Conservation (phyloP, 1,284 basidiomycete species). For the Austroboletus niveus region DNA sequence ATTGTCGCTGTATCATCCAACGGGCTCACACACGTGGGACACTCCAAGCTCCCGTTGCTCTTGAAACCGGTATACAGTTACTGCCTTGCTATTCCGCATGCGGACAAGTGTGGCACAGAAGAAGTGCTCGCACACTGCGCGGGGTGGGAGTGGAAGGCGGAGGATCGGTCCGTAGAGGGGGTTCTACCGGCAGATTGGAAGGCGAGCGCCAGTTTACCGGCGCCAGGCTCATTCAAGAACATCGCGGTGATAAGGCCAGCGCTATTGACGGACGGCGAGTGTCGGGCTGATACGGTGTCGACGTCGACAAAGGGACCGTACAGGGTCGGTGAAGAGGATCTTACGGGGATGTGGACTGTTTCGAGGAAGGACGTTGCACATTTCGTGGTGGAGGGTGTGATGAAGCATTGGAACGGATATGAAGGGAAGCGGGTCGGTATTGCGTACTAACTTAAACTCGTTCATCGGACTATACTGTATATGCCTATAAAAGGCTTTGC, state of each 20-base stretch:
- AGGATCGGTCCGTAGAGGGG: conserved; percentile 31
- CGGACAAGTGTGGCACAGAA: conserved; percentile 59
- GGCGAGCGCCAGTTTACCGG: conserved; percentile 32
- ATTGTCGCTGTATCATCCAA: conserved; percentile 52
- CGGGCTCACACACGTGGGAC: conserved; percentile 47
- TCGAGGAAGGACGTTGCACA: conserved; percentile 64
- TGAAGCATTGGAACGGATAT: conserved; percentile 52
- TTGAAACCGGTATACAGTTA: conserved; percentile 48
- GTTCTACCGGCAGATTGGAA: conserved; percentile 44
- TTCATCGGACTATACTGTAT: not conserved
- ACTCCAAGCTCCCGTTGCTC: conserved; percentile 44
- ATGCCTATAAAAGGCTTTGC: not conserved
- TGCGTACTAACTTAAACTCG: conserved; percentile 32
- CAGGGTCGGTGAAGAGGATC: conserved; percentile 37
- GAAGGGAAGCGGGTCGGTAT: conserved; percentile 45
- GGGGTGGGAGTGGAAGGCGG: conserved; percentile 44
- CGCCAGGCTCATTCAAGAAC: conserved; percentile 41
- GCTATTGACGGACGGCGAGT: conserved; percentile 56
- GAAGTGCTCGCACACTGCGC: conserved; percentile 43
- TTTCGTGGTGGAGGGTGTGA: conserved; percentile 53
- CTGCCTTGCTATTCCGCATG: conserved; percentile 42
- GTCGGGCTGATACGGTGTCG: conserved; percentile 32
- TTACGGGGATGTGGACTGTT: conserved; percentile 47
- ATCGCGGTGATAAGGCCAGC: conserved; percentile 56
- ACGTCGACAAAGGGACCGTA: conserved; percentile 25